A percentile compares a stretch with the other conserved stretches of the same genome.
These are phyloP conservation scores for Lichtheimia ramosa DNA, from an alignment of 371 early-diverging fungal species.

Conservation along the genomic window DNA sequence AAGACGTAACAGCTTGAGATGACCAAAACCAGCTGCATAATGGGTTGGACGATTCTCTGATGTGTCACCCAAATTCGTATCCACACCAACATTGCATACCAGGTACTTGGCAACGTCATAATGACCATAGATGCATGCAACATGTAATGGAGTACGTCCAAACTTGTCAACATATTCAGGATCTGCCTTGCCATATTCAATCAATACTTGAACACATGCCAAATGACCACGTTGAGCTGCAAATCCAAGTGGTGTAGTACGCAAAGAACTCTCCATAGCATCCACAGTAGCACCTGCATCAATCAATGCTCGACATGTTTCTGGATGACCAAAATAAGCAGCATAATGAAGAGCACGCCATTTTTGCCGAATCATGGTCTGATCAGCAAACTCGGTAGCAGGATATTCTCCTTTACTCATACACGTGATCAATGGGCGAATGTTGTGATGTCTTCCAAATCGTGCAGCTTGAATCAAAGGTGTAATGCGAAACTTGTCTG, in stretches of 20 bases:
- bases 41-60: conserved; percentile 54
- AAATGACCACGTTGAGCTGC: conserved; percentile 52
- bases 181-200: conserved; percentile 50
- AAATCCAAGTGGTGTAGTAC: conserved; percentile 47
- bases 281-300: conserved; percentile 49
- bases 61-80: conserved; percentile 50
- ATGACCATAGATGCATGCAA: conserved; percentile 53
- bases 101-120: conserved; percentile 39
- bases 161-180: conserved; percentile 45
- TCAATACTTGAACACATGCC: conserved; percentile 44
- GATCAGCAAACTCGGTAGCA: conserved; percentile 30
- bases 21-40: conserved; percentile 62
- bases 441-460: conserved; percentile 45
- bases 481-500: conserved; percentile 46
- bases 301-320: conserved; percentile 44
- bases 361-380: conserved; percentile 40
- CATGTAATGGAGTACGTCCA: conserved; percentile 49
- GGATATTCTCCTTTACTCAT: conserved; percentile 25
- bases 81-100: conserved; percentile 38
- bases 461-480: conserved; percentile 60
- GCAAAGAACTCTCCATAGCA: conserved; percentile 34
- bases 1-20: conserved; percentile 37
- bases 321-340: conserved; percentile 50
- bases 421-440: conserved; percentile 31
- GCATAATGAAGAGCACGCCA: conserved; percentile 60